Percentiles rank a stretch among this genome's conserved stretches.
Conservation (phyloP, 345 rosid genomes). For the Conringia planisiliqua region DNA sequence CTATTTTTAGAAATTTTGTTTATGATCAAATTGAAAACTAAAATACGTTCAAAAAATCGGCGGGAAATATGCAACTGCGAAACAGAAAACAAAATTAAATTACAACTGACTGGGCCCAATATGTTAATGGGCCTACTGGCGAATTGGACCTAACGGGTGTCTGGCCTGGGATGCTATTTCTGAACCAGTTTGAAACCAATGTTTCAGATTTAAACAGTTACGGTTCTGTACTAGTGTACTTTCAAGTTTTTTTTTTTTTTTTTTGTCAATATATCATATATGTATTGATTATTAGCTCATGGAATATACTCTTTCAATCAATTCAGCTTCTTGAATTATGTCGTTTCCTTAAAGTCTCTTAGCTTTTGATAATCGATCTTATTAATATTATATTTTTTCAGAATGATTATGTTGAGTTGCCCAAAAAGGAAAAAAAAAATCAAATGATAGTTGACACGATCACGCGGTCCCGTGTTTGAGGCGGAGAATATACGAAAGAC, state of each 20-base stretch:
- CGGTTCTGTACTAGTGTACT: too few relatives aligned
- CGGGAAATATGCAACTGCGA: slow-evolving; percentile 6
- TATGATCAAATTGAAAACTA: neutral
- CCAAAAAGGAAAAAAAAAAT: too few relatives aligned
- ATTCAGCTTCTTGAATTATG: neutral
- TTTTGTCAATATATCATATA: neutral
- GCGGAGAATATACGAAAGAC: neutral
- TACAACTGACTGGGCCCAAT: neutral
- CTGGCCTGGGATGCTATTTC: neutral
- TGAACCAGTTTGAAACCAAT: neutral
- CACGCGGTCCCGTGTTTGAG: neutral
- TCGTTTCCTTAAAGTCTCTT: neutral
- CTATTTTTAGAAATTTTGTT: neutral
- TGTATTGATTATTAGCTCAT: neutral
- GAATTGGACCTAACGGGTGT: neutral
- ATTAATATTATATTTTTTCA: too few relatives aligned
- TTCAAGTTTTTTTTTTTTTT: neutral
- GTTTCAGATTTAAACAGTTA: neutral
- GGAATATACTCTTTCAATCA: neutral
- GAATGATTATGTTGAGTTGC: too few relatives aligned
- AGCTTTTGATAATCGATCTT: neutral
- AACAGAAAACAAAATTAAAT: too few relatives aligned
- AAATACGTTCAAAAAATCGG: neutral
- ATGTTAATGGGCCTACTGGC: neutral
- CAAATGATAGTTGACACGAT: neutral